These are phyloP conservation scores for Neohortaea acidophila DNA, from an alignment of 495 filamentous ascomycete genomes.

Conservation along the genomic window DNA sequence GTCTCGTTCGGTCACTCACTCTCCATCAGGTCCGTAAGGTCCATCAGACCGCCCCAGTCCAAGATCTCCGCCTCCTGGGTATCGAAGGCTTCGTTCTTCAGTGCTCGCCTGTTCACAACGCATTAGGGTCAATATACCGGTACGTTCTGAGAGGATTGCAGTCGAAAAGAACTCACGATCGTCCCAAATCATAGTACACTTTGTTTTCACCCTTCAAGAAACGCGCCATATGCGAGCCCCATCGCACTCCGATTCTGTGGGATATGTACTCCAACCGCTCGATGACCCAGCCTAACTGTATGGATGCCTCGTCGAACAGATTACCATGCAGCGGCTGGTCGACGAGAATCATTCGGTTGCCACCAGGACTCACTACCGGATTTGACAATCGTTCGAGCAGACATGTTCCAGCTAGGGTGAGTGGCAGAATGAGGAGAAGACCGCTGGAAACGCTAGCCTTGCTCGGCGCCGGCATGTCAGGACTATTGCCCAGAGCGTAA, in stretches of 20 bases:
- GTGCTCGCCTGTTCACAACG: no score
- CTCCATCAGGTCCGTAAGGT: no score
- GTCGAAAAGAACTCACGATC: conserved; percentile 12
- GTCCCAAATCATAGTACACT: conserved; percentile 5
- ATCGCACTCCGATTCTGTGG: conserved; percentile 3
- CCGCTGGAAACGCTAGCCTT: conserved; percentile 3
- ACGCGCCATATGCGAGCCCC: neutral
- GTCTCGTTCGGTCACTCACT: no score
- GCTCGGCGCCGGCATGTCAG: neutral
- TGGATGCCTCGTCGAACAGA: conserved; percentile 2
- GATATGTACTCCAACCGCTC: conserved; percentile 4
- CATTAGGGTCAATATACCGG: no score
- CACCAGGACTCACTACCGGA: conserved; percentile 7
- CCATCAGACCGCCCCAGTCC: no score
- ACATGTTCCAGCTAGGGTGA: conserved; percentile 9
- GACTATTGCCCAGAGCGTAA: conserved; percentile 4
- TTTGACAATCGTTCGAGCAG: conserved; percentile 5
- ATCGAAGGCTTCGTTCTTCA: no score
- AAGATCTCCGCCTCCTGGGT: no score
- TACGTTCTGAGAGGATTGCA: no score
- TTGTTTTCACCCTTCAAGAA: conserved; percentile 3
- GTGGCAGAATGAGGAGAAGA: neutral
- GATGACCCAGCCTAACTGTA: conserved; percentile 13
- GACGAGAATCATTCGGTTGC: conserved; percentile 6
- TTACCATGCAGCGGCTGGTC: conserved; percentile 4